phyloP scores from a whole-genome alignment of 208 protist genomes.

The Balamuthia mandrillaris region DNA sequence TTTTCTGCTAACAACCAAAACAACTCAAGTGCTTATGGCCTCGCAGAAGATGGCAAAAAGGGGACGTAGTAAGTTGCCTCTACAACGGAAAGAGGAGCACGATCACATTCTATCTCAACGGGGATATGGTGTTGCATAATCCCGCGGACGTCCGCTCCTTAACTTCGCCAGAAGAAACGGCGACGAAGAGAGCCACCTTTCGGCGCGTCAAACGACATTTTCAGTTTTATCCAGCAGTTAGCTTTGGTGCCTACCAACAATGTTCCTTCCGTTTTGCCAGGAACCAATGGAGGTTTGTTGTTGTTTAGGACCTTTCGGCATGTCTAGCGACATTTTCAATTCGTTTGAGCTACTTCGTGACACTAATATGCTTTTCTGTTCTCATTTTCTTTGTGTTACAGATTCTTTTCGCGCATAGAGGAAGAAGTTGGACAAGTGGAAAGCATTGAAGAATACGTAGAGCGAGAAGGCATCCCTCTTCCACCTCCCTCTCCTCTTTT shows the following conservation, averaged over 20 bases:
- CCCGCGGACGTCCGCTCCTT: not conserved
- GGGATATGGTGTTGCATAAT: not conserved
- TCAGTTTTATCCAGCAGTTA: conserved; percentile 18
- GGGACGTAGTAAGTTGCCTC: conserved; percentile 6
- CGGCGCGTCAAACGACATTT: not conserved
- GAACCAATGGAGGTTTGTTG: not conserved
- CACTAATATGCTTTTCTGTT: not conserved
- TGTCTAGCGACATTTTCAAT: not conserved
- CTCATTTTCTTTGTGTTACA: not conserved
- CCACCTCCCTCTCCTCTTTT: not conserved
- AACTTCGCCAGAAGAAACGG: not conserved
- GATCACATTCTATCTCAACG: not conserved
- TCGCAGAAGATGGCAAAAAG: not conserved
- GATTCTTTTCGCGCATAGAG: not conserved
- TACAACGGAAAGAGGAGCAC: not conserved
- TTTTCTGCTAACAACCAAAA: not conserved
- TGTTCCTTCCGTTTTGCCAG: conserved; percentile 7
- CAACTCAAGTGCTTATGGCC: too few relatives aligned
- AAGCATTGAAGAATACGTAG: not conserved
- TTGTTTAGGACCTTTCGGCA: not conserved
- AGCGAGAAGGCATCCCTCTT: not conserved
- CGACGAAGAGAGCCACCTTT: not conserved
- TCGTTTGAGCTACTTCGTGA: not conserved
- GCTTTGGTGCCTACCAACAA: conserved; percentile 23
- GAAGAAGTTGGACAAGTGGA: not conserved